These are phyloP conservation scores for Blastocystis sp. DNA, from an alignment of 352 stramenopile genomes.

Conservation along the genomic window DNA sequence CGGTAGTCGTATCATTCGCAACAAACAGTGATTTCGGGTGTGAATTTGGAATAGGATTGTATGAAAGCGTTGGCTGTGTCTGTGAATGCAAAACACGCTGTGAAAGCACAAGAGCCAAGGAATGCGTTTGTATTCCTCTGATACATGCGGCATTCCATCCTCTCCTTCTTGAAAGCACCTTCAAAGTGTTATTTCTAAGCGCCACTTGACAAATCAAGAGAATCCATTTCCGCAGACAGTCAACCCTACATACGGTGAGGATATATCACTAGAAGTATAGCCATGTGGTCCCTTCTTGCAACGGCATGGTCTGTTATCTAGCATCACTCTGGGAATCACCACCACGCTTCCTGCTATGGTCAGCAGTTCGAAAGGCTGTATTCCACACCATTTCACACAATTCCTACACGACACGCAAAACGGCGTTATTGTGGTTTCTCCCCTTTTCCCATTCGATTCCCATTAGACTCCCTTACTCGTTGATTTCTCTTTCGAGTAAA, in stretches of 20 bases:
- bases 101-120: no score
- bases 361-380: no score
- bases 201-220: no score
- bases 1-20: not conserved
- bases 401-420: not conserved
- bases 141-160: no score
- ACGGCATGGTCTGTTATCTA: not conserved
- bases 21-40: not conserved
- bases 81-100: no score
- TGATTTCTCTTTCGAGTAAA: not conserved
- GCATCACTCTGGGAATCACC: not conserved
- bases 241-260: not conserved
- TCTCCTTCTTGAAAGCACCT: no score
- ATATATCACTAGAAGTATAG: not conserved
- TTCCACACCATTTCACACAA: not conserved
- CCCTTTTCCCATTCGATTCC: not conserved
- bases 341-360: no score
- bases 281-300: not conserved
- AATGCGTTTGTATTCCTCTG: no score
- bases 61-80: no score
- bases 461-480: not conserved
- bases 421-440: not conserved
- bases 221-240: no score
- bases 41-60: no score
- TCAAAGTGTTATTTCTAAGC: no score